Evolutionary conservation across 129 eudicot genomes (phyloP).

Genomic region (Chrysanthemum seticuspe): DNA sequence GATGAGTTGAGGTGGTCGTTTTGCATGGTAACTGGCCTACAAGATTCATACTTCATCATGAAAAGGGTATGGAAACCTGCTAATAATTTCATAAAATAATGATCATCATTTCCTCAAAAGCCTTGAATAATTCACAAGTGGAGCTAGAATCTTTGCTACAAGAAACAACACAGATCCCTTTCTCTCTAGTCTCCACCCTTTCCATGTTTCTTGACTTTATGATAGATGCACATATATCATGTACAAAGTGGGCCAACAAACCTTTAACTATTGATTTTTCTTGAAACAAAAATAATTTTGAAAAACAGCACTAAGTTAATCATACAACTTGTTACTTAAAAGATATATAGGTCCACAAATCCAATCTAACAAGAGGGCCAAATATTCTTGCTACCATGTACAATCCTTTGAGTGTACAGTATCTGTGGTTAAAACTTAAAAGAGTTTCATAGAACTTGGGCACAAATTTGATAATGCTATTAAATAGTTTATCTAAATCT

Average conservation of each 20-base stretch:
- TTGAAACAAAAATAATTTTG: too few relatives aligned
- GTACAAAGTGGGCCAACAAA: not conserved
- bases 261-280: too few relatives aligned
- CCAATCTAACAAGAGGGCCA: too few relatives aligned
- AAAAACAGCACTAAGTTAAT: too few relatives aligned
- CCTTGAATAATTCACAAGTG: constrained; percentile 25
- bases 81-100: constrained; percentile 17
- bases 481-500: too few relatives aligned
- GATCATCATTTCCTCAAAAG: constrained; percentile 32
- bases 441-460: too few relatives aligned
- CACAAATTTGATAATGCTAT: too few relatives aligned
- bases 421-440: too few relatives aligned
- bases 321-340: too few relatives aligned
- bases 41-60: constrained; percentile 18
- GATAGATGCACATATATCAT: not conserved
- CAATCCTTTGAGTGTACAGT: too few relatives aligned
- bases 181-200: constrained; percentile 21
- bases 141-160: constrained; percentile 38
- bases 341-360: too few relatives aligned
- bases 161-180: constrained; percentile 34
- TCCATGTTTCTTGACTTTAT: constrained; percentile 23
- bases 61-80: constrained; percentile 22
- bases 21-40: constrained; percentile 37
- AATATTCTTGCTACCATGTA: too few relatives aligned
- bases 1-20: constrained; percentile 32